Conservation (phyloP, 352 stramenopile species). For the Phytophthora pinifolia region DNA sequence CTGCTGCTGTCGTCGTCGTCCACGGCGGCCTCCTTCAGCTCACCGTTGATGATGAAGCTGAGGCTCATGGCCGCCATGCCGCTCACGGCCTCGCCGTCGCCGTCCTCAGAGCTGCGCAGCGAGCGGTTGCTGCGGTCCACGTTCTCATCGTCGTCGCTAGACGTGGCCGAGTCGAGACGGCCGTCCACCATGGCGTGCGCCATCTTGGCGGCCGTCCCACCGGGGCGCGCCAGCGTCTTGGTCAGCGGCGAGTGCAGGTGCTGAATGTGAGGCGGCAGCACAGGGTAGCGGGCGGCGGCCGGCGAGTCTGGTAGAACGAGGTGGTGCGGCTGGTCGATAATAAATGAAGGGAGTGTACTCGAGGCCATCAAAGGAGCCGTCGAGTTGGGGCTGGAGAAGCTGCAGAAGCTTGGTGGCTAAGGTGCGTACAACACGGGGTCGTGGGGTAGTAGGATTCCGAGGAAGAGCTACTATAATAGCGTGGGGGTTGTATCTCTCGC, state of each 20-base stretch:
- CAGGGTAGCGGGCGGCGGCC: slow-evolving; percentile 17
- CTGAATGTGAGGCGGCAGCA: slow-evolving; percentile 26
- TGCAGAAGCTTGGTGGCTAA: slow-evolving; percentile 23
- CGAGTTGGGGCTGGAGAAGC: slow-evolving; percentile 32
- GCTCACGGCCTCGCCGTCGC: slow-evolving; percentile 41
- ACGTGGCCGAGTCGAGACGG: slow-evolving; percentile 31
- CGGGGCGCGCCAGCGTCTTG: slow-evolving; percentile 29
- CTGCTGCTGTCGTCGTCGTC: slow-evolving; percentile 40
- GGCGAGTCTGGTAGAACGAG: slow-evolving; percentile 20
- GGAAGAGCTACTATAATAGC: slow-evolving; percentile 50
- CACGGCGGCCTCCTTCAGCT: slow-evolving; percentile 34
- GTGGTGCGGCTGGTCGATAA: slow-evolving; percentile 27
- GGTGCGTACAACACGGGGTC: slow-evolving; percentile 38
- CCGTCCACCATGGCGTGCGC: slow-evolving; percentile 30
- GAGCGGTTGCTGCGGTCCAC: slow-evolving; percentile 26
- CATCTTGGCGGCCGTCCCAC: slow-evolving; percentile 20
- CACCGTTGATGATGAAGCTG: slow-evolving; percentile 82
- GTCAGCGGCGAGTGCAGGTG: slow-evolving; percentile 30
- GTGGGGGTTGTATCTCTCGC: slow-evolving; percentile 41
- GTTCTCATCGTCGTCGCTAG: slow-evolving; percentile 36
- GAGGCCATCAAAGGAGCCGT: slow-evolving; percentile 33
- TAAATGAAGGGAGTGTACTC: slow-evolving; percentile 47
- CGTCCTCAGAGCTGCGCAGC: slow-evolving; percentile 26
- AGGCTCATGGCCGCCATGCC: slow-evolving; percentile 80
- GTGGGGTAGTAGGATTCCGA: slow-evolving; percentile 46